Base-by-base conservation (phyloP, 176 grass and related monocot species). In the Oryza brachyantha region DNA sequence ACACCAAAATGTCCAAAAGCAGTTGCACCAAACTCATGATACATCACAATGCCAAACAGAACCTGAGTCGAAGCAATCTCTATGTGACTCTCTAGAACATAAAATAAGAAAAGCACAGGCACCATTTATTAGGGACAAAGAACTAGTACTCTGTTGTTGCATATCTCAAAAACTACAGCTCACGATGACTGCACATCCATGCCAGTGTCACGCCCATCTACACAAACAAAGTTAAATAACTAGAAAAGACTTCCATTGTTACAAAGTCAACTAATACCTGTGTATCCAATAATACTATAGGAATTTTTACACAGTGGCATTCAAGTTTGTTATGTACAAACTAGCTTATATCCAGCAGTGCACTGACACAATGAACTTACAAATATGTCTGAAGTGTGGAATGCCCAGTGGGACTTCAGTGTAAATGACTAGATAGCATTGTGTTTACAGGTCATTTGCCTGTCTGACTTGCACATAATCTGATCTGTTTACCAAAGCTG, bases 1-100 rank as follows among this genome's bases (percentile, higher is more conserved):
- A 17, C 48, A 52, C 19, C 48, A 21, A 52, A 50, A 52, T 52
- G 48, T 52, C 17, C 8, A 52, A 52, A 52, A 52, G 48, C 17
- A 52, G 19, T 52, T 52, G 48, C 17, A 52, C 48, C 48, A 52
- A 52, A 52, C 7, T 21, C 17, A 52, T 52, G 21, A 7, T 52
- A 16, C 48, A 52, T 17, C 17, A 5, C 6, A 21, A 52, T 52
- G 48, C 5, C 48, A 52, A 52, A 52, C 48, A 52, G 48, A 52
- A n/a, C 48, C 19, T 21, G 19, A 81, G 54, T 28, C 0, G 13
- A 82, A 73, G 79, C 69, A 82, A 73, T 82, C 79, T 73, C 68
- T 64, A 52, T 46, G 40, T 36, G 19, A 22, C 68, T 52, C 19
- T 52, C 17, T 29, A 27, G 60, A 64, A 54, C 32, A 52, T 28